These are phyloP conservation scores for Suzukiozyma palmioleophila DNA, from an alignment of 1,139 yeast genomes.

Conservation along the genomic window DNA sequence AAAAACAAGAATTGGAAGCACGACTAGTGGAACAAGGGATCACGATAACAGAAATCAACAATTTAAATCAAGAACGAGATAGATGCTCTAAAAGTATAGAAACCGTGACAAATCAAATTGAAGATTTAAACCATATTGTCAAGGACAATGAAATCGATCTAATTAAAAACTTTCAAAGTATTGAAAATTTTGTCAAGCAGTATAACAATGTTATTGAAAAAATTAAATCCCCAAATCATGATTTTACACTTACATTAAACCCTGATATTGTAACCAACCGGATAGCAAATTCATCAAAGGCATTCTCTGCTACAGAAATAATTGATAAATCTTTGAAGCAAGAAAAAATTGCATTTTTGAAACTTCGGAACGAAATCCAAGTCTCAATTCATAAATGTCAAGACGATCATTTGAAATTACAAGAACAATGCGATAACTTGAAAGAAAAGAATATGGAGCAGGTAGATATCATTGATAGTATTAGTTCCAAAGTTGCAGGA, in stretches of 20 bases:
- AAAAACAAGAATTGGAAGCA: constrained; percentile 42
- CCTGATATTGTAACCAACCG: constrained; percentile 22
- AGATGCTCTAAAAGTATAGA: constrained; percentile 56
- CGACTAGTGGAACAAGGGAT: constrained; percentile 53
- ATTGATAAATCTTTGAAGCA: constrained; percentile 33
- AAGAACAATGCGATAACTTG: constrained; percentile 55
- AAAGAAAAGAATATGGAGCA: constrained; percentile 54
- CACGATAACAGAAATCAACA: constrained; percentile 58
- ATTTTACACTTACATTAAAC: constrained; percentile 27
- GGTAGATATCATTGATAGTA: constrained; percentile 53
- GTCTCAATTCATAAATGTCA: constrained; percentile 49
- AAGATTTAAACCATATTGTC: constrained; percentile 29
- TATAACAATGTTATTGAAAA: constrained; percentile 54
- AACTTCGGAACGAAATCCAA: constrained; percentile 46
- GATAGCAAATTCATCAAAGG: constrained; percentile 11
- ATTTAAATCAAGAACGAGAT: constrained; percentile 58
- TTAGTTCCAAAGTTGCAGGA: constrained; percentile 54
- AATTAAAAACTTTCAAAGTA: constrained; percentile 43
- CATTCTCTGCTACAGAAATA: constrained; percentile 26
- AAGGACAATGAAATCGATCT: constrained; percentile 46
- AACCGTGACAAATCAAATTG: constrained; percentile 38
- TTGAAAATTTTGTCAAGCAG: constrained; percentile 49
- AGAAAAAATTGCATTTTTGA: constrained; percentile 37
- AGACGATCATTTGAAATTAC: constrained; percentile 56
- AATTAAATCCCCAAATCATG: constrained; percentile 26